A percentile compares a stretch with the other conserved stretches of the same genome.
These are phyloP conservation scores for Lachnellula occidentalis DNA, from an alignment of 2,329 filamentous ascomycete species.

Conservation along the genomic window DNA sequence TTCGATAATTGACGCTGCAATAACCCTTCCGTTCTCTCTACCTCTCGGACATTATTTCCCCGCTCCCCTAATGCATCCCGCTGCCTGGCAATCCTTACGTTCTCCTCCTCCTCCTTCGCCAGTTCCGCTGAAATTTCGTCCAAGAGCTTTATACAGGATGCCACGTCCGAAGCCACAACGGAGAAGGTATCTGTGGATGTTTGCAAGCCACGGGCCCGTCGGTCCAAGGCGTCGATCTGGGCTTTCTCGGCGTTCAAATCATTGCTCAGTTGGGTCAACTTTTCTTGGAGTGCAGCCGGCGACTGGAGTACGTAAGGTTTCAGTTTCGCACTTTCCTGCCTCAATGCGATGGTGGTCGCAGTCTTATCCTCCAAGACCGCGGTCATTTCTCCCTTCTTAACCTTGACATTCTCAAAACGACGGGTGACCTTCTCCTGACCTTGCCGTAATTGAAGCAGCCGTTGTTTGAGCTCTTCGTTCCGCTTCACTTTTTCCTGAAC, in stretches of 20 bases:
- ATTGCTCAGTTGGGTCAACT: conserved; percentile 74
- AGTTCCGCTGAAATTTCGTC: conserved; percentile 84
- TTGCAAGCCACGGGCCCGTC: conserved; percentile 80
- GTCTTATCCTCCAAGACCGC: conserved; percentile 66
- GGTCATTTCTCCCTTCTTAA: conserved; percentile 72
- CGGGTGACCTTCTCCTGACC: conserved; percentile 79
- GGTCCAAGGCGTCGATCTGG: conserved; percentile 83
- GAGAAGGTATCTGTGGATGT: conserved; percentile 87
- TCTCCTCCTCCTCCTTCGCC: conserved; percentile 85
- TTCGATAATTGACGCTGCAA: conserved; percentile 78
- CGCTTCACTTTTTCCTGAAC: conserved; percentile 79
- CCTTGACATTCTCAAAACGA: conserved; percentile 76
- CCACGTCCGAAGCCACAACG: conserved; percentile 78
- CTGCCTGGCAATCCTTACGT: conserved; percentile 72
- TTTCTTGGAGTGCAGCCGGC: conserved; percentile 74
- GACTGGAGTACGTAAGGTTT: conserved; percentile 89
- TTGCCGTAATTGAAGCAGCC: conserved; percentile 71
- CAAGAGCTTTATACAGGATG: conserved; percentile 80
- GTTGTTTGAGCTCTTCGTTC: conserved; percentile 81
- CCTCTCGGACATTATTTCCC: conserved; percentile 83
- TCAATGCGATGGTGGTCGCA: conserved; percentile 61
- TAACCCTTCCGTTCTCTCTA: conserved; percentile 81
- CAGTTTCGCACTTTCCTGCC: conserved; percentile 83
- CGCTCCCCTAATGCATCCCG: conserved; percentile 82
- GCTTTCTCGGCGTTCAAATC: conserved; percentile 72